Evolutionary conservation across 805 yeast genomes (phyloP).

Genomic region (Phaffomyces thermotolerans): DNA sequence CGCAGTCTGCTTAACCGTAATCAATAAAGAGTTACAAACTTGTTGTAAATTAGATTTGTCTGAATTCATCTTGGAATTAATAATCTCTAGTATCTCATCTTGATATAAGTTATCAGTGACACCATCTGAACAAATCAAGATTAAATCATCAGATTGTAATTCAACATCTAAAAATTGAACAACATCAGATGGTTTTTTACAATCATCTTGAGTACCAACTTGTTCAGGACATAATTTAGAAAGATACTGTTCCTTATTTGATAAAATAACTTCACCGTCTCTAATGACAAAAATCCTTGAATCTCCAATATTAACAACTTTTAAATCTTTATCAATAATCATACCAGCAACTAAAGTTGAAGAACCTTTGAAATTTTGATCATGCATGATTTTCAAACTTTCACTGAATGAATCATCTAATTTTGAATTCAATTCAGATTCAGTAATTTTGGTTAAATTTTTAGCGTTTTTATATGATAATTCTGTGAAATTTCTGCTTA

Average conservation of each 20-base stretch:
- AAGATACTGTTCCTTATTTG: slow-evolving; percentile 41
- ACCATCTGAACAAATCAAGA: slow-evolving; percentile 47
- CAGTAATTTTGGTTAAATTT: slow-evolving; percentile 33
- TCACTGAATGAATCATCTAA: slow-evolving; percentile 42
- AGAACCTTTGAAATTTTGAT: slow-evolving; percentile 40
- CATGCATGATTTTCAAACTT: slow-evolving; percentile 43
- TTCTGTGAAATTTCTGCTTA: slow-evolving; percentile 31
- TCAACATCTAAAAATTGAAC: slow-evolving; percentile 39
- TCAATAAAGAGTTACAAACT: slow-evolving; percentile 34
- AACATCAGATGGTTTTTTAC: slow-evolving; percentile 37
- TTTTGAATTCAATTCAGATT: slow-evolving; percentile 34
- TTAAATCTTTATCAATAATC: slow-evolving; percentile 40
- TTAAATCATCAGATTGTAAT: slow-evolving; percentile 34
- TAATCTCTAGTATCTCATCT: slow-evolving; percentile 36
- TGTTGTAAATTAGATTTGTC: slow-evolving; percentile 28
- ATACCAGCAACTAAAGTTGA: slow-evolving; percentile 42
- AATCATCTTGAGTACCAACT: slow-evolving; percentile 43
- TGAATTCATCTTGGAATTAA: slow-evolving; percentile 27
- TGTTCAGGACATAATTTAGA: slow-evolving; percentile 44
- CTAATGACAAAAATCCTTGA: slow-evolving; percentile 42
- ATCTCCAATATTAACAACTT: slow-evolving; percentile 47
- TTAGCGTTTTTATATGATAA: slow-evolving; percentile 16
- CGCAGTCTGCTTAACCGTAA: slow-evolving; percentile 41
- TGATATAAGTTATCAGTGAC: slow-evolving; percentile 45
- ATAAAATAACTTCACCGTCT: slow-evolving; percentile 34